Base-by-base conservation (phyloP, 192 early-diverging fungal genomes). In the Geosiphon pyriformis region DNA sequence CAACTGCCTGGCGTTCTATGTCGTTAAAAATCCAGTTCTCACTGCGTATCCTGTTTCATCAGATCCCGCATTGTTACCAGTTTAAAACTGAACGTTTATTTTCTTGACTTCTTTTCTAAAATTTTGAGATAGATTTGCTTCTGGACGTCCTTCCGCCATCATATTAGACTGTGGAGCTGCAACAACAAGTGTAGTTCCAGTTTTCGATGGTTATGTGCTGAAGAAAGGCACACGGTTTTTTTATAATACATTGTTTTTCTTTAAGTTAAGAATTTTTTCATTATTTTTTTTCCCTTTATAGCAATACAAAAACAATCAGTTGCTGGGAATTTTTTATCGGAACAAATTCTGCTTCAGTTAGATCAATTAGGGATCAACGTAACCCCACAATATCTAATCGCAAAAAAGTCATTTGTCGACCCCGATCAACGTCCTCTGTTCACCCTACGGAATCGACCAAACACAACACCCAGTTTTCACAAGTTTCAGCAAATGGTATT, bases 161-260 rank as follows among this genome's bases (percentile, higher is more conserved):
- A 92, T 99, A 30, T 69, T 99, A 52, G 94, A 97, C 71, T 94
- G 91, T 31, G 97, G 97, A 15, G 93, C 88, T 69, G 80, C 86
- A 34, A 86, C 79, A 54, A 92, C 93, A 0, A 96, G 92, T 65
- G 94, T 87, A 6, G 89, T 93, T 2, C 94, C 97, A n/a, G 97
- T 99, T 15, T 90, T 88, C 69, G 97, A 99, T 70, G 97, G 97
- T 32, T 98, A 88, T 72, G 92, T 94, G 18, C 73, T 99, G 46
- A 94, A 93, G 70, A 96, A 97, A 77, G 91, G 88, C 72, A 54
- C 62, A 47, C 52, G 10, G 32, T 34, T 48, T 57, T 20, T 18
- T 53, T 62, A 3, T 0, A 15, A 0, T 53, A 20, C 12, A 12
- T 31, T 15, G 22, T 18, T 50, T 37, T 70, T 15, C 10, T 18